phyloP scores from a whole-genome alignment of 2,329 filamentous ascomycete genomes.

The Knufia petricola region DNA sequence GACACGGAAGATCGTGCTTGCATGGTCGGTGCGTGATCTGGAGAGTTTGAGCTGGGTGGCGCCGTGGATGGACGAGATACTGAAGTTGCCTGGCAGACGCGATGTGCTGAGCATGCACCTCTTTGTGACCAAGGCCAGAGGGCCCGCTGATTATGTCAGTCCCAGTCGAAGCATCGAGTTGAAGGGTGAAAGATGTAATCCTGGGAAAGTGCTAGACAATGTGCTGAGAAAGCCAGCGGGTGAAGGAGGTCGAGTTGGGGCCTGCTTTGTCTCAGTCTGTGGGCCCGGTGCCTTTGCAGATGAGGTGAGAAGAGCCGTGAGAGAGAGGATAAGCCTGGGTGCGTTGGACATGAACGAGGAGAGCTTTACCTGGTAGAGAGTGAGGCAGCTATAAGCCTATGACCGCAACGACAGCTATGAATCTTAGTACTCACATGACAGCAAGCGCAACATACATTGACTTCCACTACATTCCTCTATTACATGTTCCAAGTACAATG shows the following conservation, averaged over 20 bases:
- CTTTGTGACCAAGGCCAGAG: constrained; percentile 53
- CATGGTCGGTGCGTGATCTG: constrained; percentile 53
- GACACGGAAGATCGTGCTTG: constrained; percentile 50
- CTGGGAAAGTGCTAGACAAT: constrained; percentile 47
- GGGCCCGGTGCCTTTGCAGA: constrained; percentile 55
- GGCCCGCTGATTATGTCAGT: constrained; percentile 44
- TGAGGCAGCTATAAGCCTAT: too few relatives aligned
- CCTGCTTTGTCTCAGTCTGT: constrained; percentile 53
- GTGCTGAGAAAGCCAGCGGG: constrained; percentile 31
- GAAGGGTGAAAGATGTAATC: constrained; percentile 50
- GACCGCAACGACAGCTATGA: too few relatives aligned
- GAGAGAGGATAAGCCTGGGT: constrained; percentile 42
- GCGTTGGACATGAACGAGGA: constrained; percentile 56
- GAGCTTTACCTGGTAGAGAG: constrained; percentile 52
- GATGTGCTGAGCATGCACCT: constrained; percentile 52
- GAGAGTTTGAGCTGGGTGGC: constrained; percentile 56
- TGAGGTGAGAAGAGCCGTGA: constrained; percentile 47
- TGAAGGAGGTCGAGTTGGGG: constrained; percentile 42
- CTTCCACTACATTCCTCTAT: too few relatives aligned
- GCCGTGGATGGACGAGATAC: constrained; percentile 56
- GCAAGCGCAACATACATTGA: too few relatives aligned
- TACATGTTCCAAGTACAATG: too few relatives aligned
- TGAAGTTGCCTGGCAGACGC: constrained; percentile 49
- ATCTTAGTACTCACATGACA: too few relatives aligned
- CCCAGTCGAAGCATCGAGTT: constrained; percentile 52